Percentiles rank a stretch among this genome's conserved stretches.
Evolutionary conservation across 176 grass and related monocot species (phyloP).

Genomic region (Zea luxurians): DNA sequence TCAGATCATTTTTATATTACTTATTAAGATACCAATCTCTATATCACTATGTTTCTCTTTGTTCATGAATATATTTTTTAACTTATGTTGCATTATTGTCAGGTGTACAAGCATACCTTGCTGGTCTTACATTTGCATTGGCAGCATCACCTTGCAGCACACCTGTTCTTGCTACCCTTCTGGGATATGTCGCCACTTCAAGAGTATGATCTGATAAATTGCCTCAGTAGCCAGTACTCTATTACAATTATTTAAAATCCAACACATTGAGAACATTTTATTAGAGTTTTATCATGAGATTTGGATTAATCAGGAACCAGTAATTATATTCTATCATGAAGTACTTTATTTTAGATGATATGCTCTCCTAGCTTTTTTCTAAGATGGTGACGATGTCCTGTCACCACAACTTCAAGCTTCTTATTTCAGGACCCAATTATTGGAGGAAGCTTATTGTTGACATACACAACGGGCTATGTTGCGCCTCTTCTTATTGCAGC

Average conservation of each 20-base stretch:
- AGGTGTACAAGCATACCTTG: constrained; percentile 98
- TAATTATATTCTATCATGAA: background rate
- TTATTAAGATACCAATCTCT: constrained; percentile 5
- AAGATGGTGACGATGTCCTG: constrained; percentile 9
- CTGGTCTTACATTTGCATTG: constrained; percentile 94
- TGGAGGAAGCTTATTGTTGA: constrained; percentile 86
- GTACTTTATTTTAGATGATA: constrained; percentile 10
- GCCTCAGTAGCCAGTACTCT: background rate
- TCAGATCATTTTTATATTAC: constrained; percentile 26
- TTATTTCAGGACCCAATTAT: constrained; percentile 75
- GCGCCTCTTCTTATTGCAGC: constrained; percentile 94
- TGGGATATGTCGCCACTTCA: constrained; percentile 91
- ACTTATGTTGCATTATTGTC: constrained; percentile 30
- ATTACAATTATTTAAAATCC: constrained; percentile 4
- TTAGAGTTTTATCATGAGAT: background rate
- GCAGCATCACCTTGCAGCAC: constrained; percentile 98
- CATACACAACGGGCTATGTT: constrained; percentile 93
- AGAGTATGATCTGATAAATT: constrained; percentile 72
- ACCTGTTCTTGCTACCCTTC: constrained; percentile 92
- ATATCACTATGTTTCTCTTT: constrained; percentile 7
- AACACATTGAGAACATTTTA: background rate
- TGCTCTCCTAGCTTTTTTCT: background rate
- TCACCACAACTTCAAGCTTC: constrained; percentile 21
- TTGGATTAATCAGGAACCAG: background rate
- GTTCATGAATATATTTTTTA: constrained; percentile 13